Conservation (phyloP, 176 grass and related monocot species). For the Coix lacrymajobi region DNA sequence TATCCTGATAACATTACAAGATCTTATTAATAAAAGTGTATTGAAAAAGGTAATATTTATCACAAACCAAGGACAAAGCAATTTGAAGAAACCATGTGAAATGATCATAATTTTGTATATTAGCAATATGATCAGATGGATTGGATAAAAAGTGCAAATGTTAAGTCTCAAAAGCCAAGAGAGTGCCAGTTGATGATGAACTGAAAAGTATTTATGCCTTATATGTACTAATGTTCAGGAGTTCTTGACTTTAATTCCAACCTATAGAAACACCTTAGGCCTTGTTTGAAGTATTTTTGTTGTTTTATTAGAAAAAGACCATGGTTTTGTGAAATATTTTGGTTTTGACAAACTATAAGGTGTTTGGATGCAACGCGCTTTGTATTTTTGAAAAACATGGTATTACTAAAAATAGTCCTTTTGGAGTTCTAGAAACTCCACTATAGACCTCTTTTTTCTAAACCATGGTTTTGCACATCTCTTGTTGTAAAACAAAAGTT, state of each 20-base stretch:
- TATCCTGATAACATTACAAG: conserved; percentile 52
- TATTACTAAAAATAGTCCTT: no score
- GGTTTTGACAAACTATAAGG: no score
- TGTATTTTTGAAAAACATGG: no score
- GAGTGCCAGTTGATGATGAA: not conserved
- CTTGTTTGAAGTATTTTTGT: no score
- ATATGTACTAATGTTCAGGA: not conserved
- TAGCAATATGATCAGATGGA: not conserved
- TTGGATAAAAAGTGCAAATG: not conserved
- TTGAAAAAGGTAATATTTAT: not conserved
- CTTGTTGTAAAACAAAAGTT: no score
- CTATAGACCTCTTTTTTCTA: no score
- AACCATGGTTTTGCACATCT: no score
- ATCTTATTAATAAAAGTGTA: not conserved
- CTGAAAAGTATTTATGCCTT: not conserved
- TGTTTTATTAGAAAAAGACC: no score
- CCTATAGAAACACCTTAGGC: not conserved
- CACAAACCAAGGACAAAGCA: not conserved
- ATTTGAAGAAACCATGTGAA: not conserved
- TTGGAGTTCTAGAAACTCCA: no score
- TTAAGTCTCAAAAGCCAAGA: not conserved
- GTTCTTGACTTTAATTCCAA: not conserved
- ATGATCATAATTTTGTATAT: not conserved
- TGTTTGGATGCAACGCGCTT: no score
- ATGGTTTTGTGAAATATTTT: no score